phyloP scores from a whole-genome alignment of 352 stramenopile species.

The Phytophthora aleatoria region DNA sequence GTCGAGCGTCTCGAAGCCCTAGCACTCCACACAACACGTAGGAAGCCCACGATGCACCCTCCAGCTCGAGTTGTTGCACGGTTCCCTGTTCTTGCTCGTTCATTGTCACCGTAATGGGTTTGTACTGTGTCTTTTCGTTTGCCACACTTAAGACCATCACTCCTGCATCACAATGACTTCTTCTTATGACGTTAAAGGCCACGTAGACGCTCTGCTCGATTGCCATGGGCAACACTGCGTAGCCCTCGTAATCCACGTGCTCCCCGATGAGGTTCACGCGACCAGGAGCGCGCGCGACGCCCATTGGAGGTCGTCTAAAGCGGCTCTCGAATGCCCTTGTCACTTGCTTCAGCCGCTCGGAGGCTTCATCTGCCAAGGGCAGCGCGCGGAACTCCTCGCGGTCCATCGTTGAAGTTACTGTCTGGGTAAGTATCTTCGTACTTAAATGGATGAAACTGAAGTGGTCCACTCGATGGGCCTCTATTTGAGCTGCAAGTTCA shows the following conservation, averaged over 20 bases:
- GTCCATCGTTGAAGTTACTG: slow-evolving; percentile 37
- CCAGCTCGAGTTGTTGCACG: slow-evolving; percentile 9
- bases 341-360: slow-evolving; percentile 16
- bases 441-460: neutral
- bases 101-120: slow-evolving; percentile 16
- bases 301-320: slow-evolving; percentile 36
- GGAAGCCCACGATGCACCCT: slow-evolving; percentile 34
- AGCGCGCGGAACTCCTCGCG: slow-evolving; percentile 18
- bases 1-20: slow-evolving; percentile 18
- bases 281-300: slow-evolving; percentile 63
- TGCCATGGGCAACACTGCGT: slow-evolving; percentile 84
- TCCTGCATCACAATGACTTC: neutral
- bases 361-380: slow-evolving; percentile 1
- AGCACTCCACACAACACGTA: slow-evolving; percentile 49
- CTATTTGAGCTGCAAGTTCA: slow-evolving; percentile 20
- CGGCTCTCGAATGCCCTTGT: slow-evolving; percentile 31
- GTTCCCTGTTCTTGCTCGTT: slow-evolving; percentile 7
- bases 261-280: slow-evolving; percentile 90
- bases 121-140: slow-evolving; percentile 35
- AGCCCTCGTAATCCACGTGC: slow-evolving; percentile 90
- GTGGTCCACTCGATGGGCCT: slow-evolving; percentile 12
- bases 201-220: slow-evolving; percentile 66
- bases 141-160: slow-evolving; percentile 17
- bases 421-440: slow-evolving; percentile 18
- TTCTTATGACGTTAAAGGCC: slow-evolving; percentile 35